Conservation (phyloP, 306 rosid species). For the Cotoneaster glaucophyllus region DNA sequence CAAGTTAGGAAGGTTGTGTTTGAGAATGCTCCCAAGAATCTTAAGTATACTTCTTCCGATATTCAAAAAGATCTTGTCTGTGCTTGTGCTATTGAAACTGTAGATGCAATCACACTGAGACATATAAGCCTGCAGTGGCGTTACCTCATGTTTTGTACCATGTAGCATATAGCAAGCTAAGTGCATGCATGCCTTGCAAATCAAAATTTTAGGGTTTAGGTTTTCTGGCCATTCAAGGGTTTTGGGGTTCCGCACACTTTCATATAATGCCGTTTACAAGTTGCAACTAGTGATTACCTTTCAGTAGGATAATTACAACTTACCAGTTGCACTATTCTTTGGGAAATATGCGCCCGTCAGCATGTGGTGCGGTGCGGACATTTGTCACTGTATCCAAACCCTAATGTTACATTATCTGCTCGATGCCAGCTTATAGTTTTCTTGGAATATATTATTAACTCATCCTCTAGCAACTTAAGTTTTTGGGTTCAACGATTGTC, state of each 20-base stretch:
- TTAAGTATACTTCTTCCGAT: too few species aligned
- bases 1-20: too few species aligned
- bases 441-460: background rate
- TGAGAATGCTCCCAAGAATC: too few species aligned
- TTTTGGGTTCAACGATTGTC: background rate
- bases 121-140: background rate
- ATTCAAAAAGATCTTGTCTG: too few species aligned
- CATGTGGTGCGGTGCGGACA: background rate
- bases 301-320: constrained; percentile 24
- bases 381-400: background rate
- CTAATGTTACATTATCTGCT: background rate
- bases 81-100: too few species aligned
- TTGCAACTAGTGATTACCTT: background rate
- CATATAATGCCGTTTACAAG: background rate
- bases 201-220: background rate
- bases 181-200: background rate
- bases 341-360: background rate
- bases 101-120: background rate
- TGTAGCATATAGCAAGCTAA: background rate
- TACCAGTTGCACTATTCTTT: background rate
- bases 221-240: background rate
- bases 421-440: background rate
- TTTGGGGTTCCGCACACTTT: background rate
- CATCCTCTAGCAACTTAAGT: background rate
- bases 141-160: background rate